Evolutionary conservation across 306 rosid genomes (phyloP).

Genomic region (Pyrus bretschneideri): DNA sequence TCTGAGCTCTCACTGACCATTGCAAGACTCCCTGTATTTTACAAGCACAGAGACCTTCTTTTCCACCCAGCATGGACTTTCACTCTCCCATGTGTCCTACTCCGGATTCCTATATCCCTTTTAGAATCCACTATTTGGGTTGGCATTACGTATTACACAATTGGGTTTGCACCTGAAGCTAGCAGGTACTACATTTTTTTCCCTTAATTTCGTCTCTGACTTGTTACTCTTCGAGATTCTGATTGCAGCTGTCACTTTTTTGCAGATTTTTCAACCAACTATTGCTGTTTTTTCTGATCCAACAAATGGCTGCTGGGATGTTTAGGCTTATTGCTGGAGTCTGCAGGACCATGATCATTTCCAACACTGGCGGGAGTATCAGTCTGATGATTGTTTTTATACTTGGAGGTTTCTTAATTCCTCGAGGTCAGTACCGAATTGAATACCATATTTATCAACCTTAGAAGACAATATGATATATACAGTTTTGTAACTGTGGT

Average conservation of each 20-base stretch:
- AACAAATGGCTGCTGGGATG: constrained; percentile 89
- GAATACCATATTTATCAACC: neutral
- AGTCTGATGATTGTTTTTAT: constrained; percentile 66
- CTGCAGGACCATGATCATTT: constrained; percentile 85
- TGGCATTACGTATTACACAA: constrained; percentile 39
- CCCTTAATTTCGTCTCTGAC: neutral
- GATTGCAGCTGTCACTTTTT: neutral
- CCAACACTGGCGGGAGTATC: constrained; percentile 86
- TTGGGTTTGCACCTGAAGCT: constrained; percentile 53
- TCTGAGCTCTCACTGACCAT: constrained; percentile 64
- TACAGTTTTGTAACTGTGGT: neutral
- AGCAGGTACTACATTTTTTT: constrained; percentile 21
- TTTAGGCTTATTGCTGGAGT: constrained; percentile 79
- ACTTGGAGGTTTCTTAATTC: constrained; percentile 87
- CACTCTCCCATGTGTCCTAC: constrained; percentile 63
- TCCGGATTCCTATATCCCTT: constrained; percentile 52
- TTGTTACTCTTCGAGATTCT: neutral
- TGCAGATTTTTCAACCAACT: constrained; percentile 86
- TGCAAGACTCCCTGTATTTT: constrained; percentile 74
- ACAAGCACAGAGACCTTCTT: constrained; percentile 85
- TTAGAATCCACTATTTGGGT: constrained; percentile 60
- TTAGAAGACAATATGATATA: neutral
- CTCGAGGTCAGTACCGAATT: constrained; percentile 48
- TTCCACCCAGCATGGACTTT: constrained; percentile 90
- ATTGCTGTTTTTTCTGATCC: constrained; percentile 59